These are phyloP conservation scores for Quaeritorhiza haematococci DNA, from an alignment of 371 early-diverging fungal species.

Conservation along the genomic window DNA sequence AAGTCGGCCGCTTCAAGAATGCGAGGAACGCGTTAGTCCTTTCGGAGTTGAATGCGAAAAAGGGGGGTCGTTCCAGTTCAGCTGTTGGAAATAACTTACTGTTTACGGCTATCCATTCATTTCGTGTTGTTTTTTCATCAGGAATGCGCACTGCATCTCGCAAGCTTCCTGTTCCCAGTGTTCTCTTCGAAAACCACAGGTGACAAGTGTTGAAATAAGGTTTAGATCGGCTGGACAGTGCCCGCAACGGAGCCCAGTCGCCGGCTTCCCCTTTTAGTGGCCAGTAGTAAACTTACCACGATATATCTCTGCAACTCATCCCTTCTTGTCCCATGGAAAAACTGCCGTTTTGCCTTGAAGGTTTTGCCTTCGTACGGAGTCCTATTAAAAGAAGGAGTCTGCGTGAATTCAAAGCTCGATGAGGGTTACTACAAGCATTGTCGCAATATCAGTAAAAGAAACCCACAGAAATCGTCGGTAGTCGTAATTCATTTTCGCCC, in stretches of 20 bases:
- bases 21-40: no score
- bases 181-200: constrained; percentile 15
- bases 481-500: no score
- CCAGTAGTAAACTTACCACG: constrained; percentile 15
- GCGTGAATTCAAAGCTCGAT: no score
- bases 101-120: constrained; percentile 91
- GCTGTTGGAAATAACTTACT: constrained; percentile 42
- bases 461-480: no score
- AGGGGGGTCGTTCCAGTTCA: not conserved
- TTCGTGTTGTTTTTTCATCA: constrained; percentile 70
- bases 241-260: not conserved
- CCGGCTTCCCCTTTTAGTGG: not conserved
- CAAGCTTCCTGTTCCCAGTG: constrained; percentile 21
- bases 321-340: constrained; percentile 17
- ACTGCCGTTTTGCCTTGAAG: constrained; percentile 9
- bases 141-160: constrained; percentile 63
- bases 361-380: no score
- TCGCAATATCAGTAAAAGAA: no score
- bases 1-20: constrained; percentile 81
- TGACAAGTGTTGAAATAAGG: not conserved
- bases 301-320: constrained; percentile 27
- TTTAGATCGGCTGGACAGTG: not conserved
- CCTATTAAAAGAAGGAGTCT: no score
- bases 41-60: constrained; percentile 4
- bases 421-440: no score